Evolutionary conservation across 2,329 filamentous ascomycete genomes (phyloP).

Genomic region (Hymenotorrendiella dingleyae): DNA sequence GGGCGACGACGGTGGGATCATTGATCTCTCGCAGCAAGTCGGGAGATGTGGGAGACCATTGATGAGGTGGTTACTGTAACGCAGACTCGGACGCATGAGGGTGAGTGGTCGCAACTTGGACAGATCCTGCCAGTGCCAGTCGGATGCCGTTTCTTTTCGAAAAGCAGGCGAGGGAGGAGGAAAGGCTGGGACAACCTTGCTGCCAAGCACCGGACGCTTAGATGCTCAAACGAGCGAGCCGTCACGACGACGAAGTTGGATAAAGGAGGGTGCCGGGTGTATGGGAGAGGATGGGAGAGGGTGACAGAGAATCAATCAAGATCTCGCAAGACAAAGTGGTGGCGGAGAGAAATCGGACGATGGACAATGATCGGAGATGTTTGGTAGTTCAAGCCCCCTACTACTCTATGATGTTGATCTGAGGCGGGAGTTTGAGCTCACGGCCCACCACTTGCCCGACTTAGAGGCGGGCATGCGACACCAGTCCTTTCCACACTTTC

Average conservation of each 20-base stretch:
- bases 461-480: too few relatives aligned
- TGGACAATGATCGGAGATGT: too few relatives aligned
- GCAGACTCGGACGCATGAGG: neutral
- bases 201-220: slow-evolving; percentile 5
- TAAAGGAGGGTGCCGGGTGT: too few relatives aligned
- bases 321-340: neutral
- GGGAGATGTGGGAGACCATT: neutral
- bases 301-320: slow-evolving; percentile 7
- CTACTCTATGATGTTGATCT: too few relatives aligned
- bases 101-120: neutral
- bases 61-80: neutral
- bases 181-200: slow-evolving; percentile 9
- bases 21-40: slow-evolving; percentile 25
- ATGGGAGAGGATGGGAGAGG: neutral
- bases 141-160: neutral
- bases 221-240: slow-evolving; percentile 12
- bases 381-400: too few relatives aligned
- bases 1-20: slow-evolving; percentile 10
- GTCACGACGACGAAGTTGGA: too few relatives aligned
- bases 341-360: neutral
- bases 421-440: too few relatives aligned
- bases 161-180: neutral
- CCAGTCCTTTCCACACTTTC: too few relatives aligned
- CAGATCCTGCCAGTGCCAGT: too few relatives aligned
- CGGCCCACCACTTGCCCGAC: too few relatives aligned